These are phyloP conservation scores for Alternaria arbusti DNA, from an alignment of 2,329 filamentous ascomycete species.

Conservation along the genomic window DNA sequence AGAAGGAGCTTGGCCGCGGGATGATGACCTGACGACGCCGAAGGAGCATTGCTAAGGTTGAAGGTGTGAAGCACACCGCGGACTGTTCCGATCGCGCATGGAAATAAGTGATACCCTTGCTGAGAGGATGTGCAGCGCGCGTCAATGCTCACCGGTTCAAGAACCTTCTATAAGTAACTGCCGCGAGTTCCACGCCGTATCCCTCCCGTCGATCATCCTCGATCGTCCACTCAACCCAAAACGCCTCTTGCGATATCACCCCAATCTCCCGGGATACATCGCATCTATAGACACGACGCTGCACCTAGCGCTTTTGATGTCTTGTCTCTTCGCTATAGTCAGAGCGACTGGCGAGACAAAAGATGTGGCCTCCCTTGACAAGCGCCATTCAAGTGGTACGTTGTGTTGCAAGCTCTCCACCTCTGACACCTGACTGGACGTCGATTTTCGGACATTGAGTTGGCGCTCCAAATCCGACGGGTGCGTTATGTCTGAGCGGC, in stretches of 20 bases:
- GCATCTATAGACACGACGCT: neutral
- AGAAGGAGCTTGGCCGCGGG: neutral
- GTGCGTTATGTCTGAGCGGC: neutral
- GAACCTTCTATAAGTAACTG: neutral
- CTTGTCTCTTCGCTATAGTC: neutral
- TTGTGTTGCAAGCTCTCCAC: slow-evolving; percentile 9
- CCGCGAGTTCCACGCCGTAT: neutral
- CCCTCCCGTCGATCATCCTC: neutral
- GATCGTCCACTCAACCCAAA: neutral
- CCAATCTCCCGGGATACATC: slow-evolving; percentile 1
- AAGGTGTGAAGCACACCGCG: neutral
- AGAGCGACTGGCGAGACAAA: neutral
- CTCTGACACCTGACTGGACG: neutral
- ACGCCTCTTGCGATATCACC: neutral
- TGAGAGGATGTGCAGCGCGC: neutral
- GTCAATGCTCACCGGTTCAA: neutral
- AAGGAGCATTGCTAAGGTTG: neutral
- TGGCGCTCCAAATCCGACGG: neutral
- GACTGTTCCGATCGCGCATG: neutral
- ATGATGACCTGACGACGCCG: too few relatives aligned
- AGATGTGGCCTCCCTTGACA: neutral
- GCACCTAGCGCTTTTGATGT: neutral
- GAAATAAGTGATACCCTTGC: too few relatives aligned
- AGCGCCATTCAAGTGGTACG: slow-evolving; percentile 11
- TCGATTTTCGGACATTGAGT: neutral